Evolutionary conservation across 139 green algal species (phyloP).

Genomic region (Chlamydomonas schloesseri): DNA sequence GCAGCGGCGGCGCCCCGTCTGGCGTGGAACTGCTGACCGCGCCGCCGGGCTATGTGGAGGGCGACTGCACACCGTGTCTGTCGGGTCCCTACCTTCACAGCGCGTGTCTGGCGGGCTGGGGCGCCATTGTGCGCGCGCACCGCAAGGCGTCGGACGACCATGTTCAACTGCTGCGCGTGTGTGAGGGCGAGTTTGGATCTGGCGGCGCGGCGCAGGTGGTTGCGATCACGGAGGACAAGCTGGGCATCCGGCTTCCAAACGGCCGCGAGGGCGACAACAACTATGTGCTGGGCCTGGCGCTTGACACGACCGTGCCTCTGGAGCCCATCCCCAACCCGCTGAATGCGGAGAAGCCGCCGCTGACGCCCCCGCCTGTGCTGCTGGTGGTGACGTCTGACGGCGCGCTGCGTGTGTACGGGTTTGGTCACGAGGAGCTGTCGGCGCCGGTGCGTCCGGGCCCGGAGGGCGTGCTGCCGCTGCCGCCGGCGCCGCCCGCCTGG

Average conservation of each 20-base stretch:
- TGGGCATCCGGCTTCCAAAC: conserved; percentile 70
- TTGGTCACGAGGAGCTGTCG: conserved; percentile 44
- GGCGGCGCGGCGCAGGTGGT: conserved; percentile 12
- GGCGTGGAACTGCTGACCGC: neutral
- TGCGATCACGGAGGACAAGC: conserved; percentile 61
- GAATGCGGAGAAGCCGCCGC: conserved; percentile 46
- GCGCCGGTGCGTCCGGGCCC: neutral
- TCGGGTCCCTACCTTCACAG: conserved; percentile 52
- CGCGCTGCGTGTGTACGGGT: conserved; percentile 66
- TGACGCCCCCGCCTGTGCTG: conserved; percentile 64
- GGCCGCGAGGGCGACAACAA: conserved; percentile 65
- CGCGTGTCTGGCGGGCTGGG: conserved; percentile 50
- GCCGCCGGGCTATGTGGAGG: neutral
- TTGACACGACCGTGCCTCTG: conserved; percentile 42
- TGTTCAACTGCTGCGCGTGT: conserved; percentile 51
- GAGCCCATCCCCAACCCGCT: conserved; percentile 47
- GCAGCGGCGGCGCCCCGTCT: neutral
- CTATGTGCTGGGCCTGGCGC: conserved; percentile 69
- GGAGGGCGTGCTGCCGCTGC: neutral
- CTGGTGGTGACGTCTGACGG: conserved; percentile 70
- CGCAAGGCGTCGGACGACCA: conserved; percentile 70
- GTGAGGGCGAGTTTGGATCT: neutral
- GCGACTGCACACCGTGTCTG: conserved; percentile 22
- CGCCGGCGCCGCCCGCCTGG: neutral
- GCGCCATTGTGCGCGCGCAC: conserved; percentile 54